A percentile compares a stretch with the other conserved stretches of the same genome.
phyloP scores from a whole-genome alignment of 1,284 basidiomycete genomes.

The Phylloboletellus chloephorus region DNA sequence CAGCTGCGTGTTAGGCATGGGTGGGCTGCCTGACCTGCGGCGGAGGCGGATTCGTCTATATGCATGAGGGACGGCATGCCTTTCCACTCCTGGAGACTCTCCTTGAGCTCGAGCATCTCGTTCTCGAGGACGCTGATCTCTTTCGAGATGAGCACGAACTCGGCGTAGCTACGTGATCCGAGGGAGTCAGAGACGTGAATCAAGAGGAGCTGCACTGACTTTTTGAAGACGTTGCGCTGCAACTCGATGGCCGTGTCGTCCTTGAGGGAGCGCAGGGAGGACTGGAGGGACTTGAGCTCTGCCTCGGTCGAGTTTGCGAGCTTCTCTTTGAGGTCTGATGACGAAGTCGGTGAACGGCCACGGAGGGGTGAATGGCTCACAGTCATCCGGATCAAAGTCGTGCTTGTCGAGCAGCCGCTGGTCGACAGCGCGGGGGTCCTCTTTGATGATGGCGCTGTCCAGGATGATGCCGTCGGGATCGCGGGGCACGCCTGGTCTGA shows the following conservation, averaged over 20 bases:
- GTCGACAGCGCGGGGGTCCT: constrained; percentile 41
- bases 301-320: constrained; percentile 77
- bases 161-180: constrained; percentile 67
- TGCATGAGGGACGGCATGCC: constrained; percentile 89
- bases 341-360: constrained; percentile 2
- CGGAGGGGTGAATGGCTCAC: constrained; percentile 40
- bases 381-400: constrained; percentile 76
- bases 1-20: constrained; percentile 3
- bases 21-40: constrained; percentile 36
- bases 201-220: constrained; percentile 43
- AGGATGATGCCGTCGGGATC: constrained; percentile 43
- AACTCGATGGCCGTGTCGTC: constrained; percentile 66
- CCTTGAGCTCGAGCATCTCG: constrained; percentile 96
- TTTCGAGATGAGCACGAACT: constrained; percentile 95
- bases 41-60: constrained; percentile 71
- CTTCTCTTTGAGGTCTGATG: constrained; percentile 64
- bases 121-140: constrained; percentile 96
- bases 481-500: constrained; percentile 30
- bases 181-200: constrained; percentile 2
- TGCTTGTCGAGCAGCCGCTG: constrained; percentile 69
- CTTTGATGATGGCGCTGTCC: constrained; percentile 38
- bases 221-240: constrained; percentile 85
- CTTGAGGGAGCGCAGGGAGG: constrained; percentile 58
- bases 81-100: constrained; percentile 91
- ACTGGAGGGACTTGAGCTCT: constrained; percentile 68